phyloP scores from a whole-genome alignment of 306 rosid species.

The Lagenaria siceraria region DNA sequence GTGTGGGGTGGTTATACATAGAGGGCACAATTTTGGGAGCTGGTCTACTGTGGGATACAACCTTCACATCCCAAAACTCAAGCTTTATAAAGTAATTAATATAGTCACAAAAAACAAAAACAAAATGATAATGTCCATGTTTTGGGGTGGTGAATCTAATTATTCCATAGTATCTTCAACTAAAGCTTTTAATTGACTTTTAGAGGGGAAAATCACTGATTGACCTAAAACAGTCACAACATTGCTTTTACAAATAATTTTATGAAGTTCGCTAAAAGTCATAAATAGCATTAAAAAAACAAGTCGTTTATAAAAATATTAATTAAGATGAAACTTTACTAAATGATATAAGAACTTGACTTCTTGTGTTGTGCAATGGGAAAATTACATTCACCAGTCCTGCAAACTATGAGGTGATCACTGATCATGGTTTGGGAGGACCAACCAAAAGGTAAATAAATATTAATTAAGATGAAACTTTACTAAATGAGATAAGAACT shows the following conservation, averaged over 20 bases:
- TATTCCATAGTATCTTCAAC: neutral
- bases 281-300: neutral
- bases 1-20: neutral
- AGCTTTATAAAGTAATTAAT: neutral
- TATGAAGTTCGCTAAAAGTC: neutral
- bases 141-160: neutral
- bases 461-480: too few species aligned
- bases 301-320: neutral
- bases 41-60: neutral
- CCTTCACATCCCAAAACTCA: neutral
- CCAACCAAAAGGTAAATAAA: neutral
- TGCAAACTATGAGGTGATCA: neutral
- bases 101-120: neutral
- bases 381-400: neutral
- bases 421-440: neutral
- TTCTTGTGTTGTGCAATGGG: neutral
- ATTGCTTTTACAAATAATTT: neutral
- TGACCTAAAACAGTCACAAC: neutral
- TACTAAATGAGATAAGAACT: too few species aligned
- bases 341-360: neutral
- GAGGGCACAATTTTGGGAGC: neutral
- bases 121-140: too few species aligned
- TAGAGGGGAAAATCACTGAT: neutral
- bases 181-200: neutral
- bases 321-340: neutral